phyloP scores from a whole-genome alignment of 257 asterid genomes.

The Nicotiana knightiana region DNA sequence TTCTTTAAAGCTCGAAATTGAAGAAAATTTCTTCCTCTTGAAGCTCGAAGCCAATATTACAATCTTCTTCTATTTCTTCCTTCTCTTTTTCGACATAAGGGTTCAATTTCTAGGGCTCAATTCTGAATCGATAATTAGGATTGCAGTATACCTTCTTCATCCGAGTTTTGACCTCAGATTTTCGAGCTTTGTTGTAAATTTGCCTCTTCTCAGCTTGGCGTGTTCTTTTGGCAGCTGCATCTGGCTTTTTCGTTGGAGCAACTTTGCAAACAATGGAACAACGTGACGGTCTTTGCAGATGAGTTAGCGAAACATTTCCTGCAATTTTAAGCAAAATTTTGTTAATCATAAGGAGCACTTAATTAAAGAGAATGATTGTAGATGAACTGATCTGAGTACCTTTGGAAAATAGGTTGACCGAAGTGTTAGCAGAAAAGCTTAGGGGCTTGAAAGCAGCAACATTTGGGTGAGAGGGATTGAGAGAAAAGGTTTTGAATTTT shows the following conservation, averaged over 20 bases:
- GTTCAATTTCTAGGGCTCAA: too few relatives aligned
- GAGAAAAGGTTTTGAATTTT: constrained; percentile 44
- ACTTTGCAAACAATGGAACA: constrained; percentile 69
- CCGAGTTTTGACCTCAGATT: constrained; percentile 81
- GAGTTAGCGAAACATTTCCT: constrained; percentile 40
- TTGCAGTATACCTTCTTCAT: constrained; percentile 62
- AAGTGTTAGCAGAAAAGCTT: constrained; percentile 61
- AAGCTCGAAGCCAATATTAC: too few relatives aligned
- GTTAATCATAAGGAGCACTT: not conserved
- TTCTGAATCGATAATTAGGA: too few relatives aligned
- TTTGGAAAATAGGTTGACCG: constrained; percentile 43
- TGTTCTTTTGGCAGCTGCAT: constrained; percentile 95
- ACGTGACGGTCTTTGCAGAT: constrained; percentile 39
- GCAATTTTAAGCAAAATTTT: not conserved
- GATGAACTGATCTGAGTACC: constrained; percentile 28
- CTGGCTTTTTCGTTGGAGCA: constrained; percentile 62
- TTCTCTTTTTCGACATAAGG: too few relatives aligned
- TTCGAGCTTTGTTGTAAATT: constrained; percentile 52
- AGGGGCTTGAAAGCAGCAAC: constrained; percentile 43
- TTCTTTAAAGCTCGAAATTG: too few relatives aligned
- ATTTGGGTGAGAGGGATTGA: constrained; percentile 17
- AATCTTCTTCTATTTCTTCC: too few relatives aligned
- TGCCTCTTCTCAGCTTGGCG: constrained; percentile 96
- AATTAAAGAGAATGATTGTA: too few relatives aligned
- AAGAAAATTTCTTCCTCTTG: too few relatives aligned